Evolutionary conservation across 768 basidiomycete genomes (phyloP), one percentile per base, ranked within the genome.

Genomic region (Imleria badia): DNA sequence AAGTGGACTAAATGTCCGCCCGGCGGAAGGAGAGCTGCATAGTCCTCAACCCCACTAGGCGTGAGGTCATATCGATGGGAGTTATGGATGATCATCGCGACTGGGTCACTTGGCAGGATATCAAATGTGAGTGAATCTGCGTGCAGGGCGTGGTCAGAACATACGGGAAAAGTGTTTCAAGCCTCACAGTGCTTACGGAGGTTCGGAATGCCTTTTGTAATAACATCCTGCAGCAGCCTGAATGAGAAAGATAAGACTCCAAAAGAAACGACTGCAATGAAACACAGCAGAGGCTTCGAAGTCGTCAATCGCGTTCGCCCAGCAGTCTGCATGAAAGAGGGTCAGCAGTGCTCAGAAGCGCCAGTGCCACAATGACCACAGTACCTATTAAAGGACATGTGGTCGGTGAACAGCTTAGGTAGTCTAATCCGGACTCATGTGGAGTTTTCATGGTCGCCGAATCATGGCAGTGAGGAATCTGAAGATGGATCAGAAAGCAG

Each of bases 1-100:
- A 75, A 40, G 41, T 67, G 59, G 40, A 75, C 59, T 45, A 67
- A 20, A 47, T 71, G 63, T 12, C 73, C 72, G 12, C 69, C 66
- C 6, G 58, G 38, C 7, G 75, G 75, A 13, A 75, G 61, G 14
- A 67, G 53, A 19, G 59, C 62, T 14, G 53, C 56, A 55, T 58
- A 76, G 14, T 73, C 73, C 17, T 58, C 55, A 10, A 45, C 44
- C 7, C 60, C 68, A 9, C 52, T 49, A 9, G 50, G 48, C 15
- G 51, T 52, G 2, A 63, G 7, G 15, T 46, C 19, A 52, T 66
- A 68, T 54, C 66, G 67, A 14, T 59, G 43, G 9, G 63, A 63
- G 38, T 68, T 60, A 35, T 68, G 61, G 41, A 68, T 52, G 30
- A 51, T 51, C 55, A 66, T 60, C 26, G 59, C 60, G 31, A 68